A percentile compares a stretch with the other conserved stretches of the same genome.
Conservation (phyloP, 352 stramenopile species). For the Peronospora destructor region DNA sequence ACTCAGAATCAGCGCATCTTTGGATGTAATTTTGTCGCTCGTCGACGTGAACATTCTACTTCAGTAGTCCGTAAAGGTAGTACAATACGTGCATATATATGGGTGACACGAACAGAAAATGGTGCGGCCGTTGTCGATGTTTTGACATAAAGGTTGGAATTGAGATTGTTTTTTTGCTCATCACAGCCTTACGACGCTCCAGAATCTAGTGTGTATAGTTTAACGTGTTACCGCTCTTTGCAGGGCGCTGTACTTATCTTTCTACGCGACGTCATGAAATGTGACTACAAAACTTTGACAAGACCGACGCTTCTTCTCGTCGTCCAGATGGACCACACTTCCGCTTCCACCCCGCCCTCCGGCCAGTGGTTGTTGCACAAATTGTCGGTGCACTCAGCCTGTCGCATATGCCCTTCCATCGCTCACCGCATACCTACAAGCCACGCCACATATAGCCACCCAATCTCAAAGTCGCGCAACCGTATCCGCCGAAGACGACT, state of each 20-base stretch:
- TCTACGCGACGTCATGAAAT: background rate
- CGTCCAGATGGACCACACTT: conserved; percentile 10
- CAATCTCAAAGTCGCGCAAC: too few species aligned
- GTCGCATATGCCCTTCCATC: conserved; percentile 45
- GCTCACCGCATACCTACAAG: conserved; percentile 44
- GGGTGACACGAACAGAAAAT: too few species aligned
- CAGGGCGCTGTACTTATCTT: conserved; percentile 8
- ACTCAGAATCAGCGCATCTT: too few species aligned
- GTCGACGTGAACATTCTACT: too few species aligned
- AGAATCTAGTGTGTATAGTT: background rate
- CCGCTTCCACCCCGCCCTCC: conserved; percentile 10
- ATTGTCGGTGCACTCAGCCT: too few species aligned
- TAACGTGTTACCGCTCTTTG: conserved; percentile 10
- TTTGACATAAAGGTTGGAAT: too few species aligned
- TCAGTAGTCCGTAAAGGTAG: too few species aligned
- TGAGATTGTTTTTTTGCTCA: too few species aligned
- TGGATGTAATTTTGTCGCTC: too few species aligned
- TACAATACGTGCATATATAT: too few species aligned
- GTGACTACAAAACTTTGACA: conserved; percentile 11
- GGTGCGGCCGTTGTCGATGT: too few species aligned
- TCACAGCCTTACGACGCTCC: too few species aligned
- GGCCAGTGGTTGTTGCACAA: conserved; percentile 63
- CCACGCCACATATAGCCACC: background rate
- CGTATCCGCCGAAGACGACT: background rate
- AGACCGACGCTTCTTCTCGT: conserved; percentile 17